Evolutionary conservation across 208 protist species (phyloP), one percentile per base, ranked within the genome.

Genomic region (Trypanosoma mega): DNA sequence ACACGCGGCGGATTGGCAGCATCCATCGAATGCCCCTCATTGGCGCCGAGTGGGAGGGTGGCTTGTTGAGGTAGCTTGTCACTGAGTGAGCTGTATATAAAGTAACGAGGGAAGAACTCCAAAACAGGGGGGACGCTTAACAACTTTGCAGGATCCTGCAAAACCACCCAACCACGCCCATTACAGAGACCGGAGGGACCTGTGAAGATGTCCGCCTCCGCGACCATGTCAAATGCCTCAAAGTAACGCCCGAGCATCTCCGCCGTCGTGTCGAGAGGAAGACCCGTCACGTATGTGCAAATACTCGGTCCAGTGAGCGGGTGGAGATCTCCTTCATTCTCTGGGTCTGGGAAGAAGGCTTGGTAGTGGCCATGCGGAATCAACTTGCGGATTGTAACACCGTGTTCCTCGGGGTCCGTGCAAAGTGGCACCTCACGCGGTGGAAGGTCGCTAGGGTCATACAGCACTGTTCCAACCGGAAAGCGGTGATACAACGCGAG

Each of bases 181-280:
- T 76, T 88, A 60, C 87, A 89, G 16, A 16, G 57, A 18, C 56
- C 61, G 18, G 74, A 54, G 2, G 57, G 60, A 2, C 67, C 75
- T 33, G 53, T 62, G 44, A 85, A 88, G 12, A 92, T 63, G 47
- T 88, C 73, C 0, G 80, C 85, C 51, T 88, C 82, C 33, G 78
- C 69, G 11, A 94, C 73, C 70, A 79, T 72, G 55, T 82, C 85
- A 62, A 88, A 82, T 6, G 70, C 54, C 30, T 91, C 84, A 57
- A 92, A 94, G 64, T 76, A 92, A 23, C 72, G 68, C 5, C 84
- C 80, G 29, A 94, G 68, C 77, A 90, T 80, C 59, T 81, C 73
- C 6, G 83, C 72, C 0, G 87, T 92, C 0, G 87, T 85, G 63
- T 78, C 59, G 21, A 63, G 66, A 20, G 87, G 87, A 21, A 94